Conservation (phyloP, 306 rosid genomes). For the Potentilla sterilis region DNA sequence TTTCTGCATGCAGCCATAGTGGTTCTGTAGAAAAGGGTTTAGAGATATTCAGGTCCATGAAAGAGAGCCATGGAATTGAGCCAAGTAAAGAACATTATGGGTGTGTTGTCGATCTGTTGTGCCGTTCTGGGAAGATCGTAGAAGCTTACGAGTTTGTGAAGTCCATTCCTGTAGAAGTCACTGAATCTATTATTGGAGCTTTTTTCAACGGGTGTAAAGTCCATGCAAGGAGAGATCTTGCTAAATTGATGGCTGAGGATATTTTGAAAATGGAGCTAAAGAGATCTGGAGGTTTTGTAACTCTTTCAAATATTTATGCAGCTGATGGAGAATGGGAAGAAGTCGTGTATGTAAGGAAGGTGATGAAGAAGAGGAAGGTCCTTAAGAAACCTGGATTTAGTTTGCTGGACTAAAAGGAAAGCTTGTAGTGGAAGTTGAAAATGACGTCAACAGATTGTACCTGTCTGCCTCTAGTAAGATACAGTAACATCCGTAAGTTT, state of each 20-base stretch:
- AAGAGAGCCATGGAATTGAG: constrained; percentile 41
- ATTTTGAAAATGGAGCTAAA: constrained; percentile 42
- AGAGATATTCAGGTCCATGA: constrained; percentile 50
- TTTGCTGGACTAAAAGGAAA: constrained; percentile 37
- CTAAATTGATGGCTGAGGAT: constrained; percentile 47
- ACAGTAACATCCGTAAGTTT: background rate
- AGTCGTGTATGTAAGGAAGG: constrained; percentile 51
- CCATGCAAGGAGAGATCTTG: constrained; percentile 64
- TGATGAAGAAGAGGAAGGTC: constrained; percentile 51
- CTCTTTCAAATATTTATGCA: constrained; percentile 66
- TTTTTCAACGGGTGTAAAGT: constrained; percentile 62
- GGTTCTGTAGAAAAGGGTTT: constrained; percentile 56
- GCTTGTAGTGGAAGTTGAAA: constrained; percentile 14
- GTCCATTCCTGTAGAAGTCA: constrained; percentile 39
- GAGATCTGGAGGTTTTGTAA: constrained; percentile 52
- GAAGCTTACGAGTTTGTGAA: constrained; percentile 60
- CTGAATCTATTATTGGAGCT: constrained; percentile 58
- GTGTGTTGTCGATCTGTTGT: constrained; percentile 59
- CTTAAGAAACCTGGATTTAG: constrained; percentile 51
- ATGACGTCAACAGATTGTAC: constrained; percentile 1
- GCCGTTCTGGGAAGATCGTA: constrained; percentile 58
- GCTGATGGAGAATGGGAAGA: constrained; percentile 68
- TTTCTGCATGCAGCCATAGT: constrained; percentile 70
- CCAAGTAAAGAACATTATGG: constrained; percentile 49
- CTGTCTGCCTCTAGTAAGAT: background rate